Base-by-base conservation (phyloP, 2,329 filamentous ascomycete species). In the Cercospora berteroae region DNA sequence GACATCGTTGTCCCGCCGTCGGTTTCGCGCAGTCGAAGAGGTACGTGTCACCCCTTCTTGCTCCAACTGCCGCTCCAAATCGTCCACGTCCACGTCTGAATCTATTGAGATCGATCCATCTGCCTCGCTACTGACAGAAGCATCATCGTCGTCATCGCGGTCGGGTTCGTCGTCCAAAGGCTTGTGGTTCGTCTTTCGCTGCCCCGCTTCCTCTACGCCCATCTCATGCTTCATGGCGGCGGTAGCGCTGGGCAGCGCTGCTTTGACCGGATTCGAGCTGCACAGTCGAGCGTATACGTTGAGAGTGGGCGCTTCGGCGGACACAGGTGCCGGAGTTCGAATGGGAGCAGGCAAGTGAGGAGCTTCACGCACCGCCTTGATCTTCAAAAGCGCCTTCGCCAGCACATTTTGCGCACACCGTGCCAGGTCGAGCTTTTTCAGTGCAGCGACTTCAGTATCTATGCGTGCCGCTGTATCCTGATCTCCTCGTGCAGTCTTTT, bases 221-320 rank as follows among this genome's bases (percentile, higher is more conserved):
- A 83, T 72, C 44, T 81, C 80, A 2, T 61, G 70, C 72, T 81
- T 80, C 65, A 84, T 71, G 36, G 80, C 80, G 4, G 76, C 76
- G 33, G 82, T 70, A 27, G 84, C 79, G 39, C 80, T 80, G 23
- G 82, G 81, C 52, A 88, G 76, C 2, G 82, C 84, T 70, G 85
- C 83, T 75, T 84, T 85, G 12, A 88, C 86, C 0, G 85, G 85
- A 63, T 82, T 84, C 13, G 86, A 86, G 67, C 87, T 89, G 74
- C 85, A 88, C 61, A 89, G 70, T 62, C 87, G 78, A 13, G 86
- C 87, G 57, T 83, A 79, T 13, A 89, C 86, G 77, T 89, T 89
- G 18, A 85, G 79, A 62, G 82, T 80, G 1, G 84, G 83, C 0
- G 79, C 69, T 66, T 83, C 83, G 59, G 78, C 62, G 18, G 80